Evolutionary conservation across 1,284 basidiomycete genomes (phyloP).

Genomic region (Irpex sp.): DNA sequence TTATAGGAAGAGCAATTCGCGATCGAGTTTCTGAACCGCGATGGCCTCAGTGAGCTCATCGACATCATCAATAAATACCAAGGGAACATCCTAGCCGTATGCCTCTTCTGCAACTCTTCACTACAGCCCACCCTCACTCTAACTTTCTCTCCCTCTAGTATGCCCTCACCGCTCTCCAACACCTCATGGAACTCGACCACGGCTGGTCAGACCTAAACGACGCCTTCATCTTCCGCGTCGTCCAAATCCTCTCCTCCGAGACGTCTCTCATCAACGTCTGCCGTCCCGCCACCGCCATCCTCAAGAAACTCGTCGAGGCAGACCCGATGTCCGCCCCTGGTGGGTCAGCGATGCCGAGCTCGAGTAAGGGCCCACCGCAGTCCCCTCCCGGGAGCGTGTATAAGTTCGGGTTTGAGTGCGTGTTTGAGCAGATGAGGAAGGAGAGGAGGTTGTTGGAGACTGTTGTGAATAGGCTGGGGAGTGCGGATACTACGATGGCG

Average conservation of each 20-base stretch:
- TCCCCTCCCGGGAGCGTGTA: conserved; percentile 65
- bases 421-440: conserved; percentile 78
- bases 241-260: conserved; percentile 76
- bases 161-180: conserved; percentile 81
- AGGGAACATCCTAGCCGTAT: conserved; percentile 86
- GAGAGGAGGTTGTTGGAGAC: conserved; percentile 66
- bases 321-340: conserved; percentile 63
- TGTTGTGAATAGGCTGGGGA: conserved; percentile 76
- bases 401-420: conserved; percentile 79
- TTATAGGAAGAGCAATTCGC: conserved; percentile 84
- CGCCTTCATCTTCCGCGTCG: conserved; percentile 74
- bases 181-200: conserved; percentile 80
- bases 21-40: conserved; percentile 77
- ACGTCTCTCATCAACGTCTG: conserved; percentile 89
- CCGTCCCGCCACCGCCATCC: conserved; percentile 92
- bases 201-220: conserved; percentile 76
- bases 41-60: conserved; percentile 77
- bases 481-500: conserved; percentile 82
- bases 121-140: conserved; percentile 4
- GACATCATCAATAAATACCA: conserved; percentile 63
- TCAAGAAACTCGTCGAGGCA: conserved; percentile 85
- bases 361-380: conserved; percentile 52
- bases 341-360: conserved; percentile 48
- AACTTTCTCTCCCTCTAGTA: conserved; percentile 45
- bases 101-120: conserved; percentile 19